Percentiles rank a stretch among this genome's conserved stretches.
Conservation (phyloP, 2,329 filamentous ascomycete species). For the Gaeumannomyces tritici region DNA sequence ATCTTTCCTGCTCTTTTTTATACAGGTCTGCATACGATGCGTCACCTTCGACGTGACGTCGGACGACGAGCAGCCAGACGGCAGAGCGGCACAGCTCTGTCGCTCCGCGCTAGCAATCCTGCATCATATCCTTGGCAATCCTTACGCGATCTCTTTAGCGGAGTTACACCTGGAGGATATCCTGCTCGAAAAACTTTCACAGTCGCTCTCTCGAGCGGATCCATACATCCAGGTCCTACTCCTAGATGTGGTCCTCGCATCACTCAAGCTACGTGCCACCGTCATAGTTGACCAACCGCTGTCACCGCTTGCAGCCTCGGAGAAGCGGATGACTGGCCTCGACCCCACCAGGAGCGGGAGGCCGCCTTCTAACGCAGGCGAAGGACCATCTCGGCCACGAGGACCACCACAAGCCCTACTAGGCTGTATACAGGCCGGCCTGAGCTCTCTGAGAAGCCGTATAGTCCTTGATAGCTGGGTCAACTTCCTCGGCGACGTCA, state of each 20-base stretch:
- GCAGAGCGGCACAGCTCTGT: slow-evolving; percentile 57
- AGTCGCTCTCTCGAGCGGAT: slow-evolving; percentile 51
- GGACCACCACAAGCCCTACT: slow-evolving; percentile 64
- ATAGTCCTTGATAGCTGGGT: slow-evolving; percentile 88
- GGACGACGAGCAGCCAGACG: slow-evolving; percentile 24
- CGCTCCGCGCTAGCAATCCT: slow-evolving; percentile 61
- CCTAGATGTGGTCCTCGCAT: slow-evolving; percentile 66
- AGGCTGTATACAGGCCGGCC: slow-evolving; percentile 74
- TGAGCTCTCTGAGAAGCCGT: slow-evolving; percentile 65
- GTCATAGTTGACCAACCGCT: slow-evolving; percentile 27
- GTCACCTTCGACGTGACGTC: slow-evolving; percentile 35
- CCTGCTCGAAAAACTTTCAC: slow-evolving; percentile 58
- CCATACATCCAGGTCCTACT: slow-evolving; percentile 67
- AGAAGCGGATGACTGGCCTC: slow-evolving; percentile 32
- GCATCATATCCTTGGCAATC: slow-evolving; percentile 58
- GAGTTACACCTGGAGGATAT: slow-evolving; percentile 59
- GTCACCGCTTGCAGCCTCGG: slow-evolving; percentile 28
- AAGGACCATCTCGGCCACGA: slow-evolving; percentile 10
- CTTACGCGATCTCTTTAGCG: slow-evolving; percentile 48
- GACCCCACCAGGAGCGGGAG: slow-evolving; percentile 31
- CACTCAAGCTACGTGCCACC: slow-evolving; percentile 55
- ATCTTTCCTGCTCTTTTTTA: slow-evolving; percentile 58
- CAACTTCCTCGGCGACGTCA: slow-evolving; percentile 68
- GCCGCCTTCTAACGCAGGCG: slow-evolving; percentile 23
- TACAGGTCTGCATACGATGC: slow-evolving; percentile 55